phyloP scores from a whole-genome alignment of 768 basidiomycete species.

The Tylopilus plumbeoviolaceoides region DNA sequence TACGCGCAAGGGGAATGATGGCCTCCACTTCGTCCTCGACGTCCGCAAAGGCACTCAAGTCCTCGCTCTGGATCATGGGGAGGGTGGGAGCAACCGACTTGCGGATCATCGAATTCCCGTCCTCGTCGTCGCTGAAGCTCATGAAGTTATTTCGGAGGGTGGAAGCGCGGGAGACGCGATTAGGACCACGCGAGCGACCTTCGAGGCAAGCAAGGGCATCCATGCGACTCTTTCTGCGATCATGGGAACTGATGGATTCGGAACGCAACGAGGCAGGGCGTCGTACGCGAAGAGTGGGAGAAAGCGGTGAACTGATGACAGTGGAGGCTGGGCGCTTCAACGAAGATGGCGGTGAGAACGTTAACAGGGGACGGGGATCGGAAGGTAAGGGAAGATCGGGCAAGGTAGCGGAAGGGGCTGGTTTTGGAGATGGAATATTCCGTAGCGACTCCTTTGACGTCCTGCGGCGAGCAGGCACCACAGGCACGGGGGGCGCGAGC shows the following conservation, averaged over 20 bases:
- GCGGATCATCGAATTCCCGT: constrained; percentile 30
- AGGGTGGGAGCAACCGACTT: constrained; percentile 1
- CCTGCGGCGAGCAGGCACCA: constrained; percentile 21
- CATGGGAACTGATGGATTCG: constrained; percentile 43
- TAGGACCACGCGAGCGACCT: constrained; percentile 38
- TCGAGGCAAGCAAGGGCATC: constrained; percentile 64
- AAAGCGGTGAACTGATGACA: constrained; percentile 16
- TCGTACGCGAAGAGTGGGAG: constrained; percentile 12
- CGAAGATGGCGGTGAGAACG: neutral
- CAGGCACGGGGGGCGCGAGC: constrained; percentile 14
- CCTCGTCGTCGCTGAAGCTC: constrained; percentile 65
- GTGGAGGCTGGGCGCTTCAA: constrained; percentile 15
- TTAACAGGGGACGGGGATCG: neutral
- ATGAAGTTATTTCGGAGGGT: constrained; percentile 49
- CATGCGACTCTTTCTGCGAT: constrained; percentile 46
- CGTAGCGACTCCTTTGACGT: constrained; percentile 42
- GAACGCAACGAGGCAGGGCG: constrained; percentile 19
- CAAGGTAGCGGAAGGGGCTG: constrained; percentile 49
- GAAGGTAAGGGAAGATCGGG: constrained; percentile 38
- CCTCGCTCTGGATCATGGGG: constrained; percentile 18
- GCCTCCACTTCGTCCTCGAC: constrained; percentile 32
- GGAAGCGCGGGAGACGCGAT: constrained; percentile 17
- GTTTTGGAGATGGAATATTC: constrained; percentile 56
- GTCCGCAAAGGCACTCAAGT: constrained; percentile 24
- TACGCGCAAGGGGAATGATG: constrained; percentile 18